Percentiles rank a stretch among this genome's conserved stretches.
phyloP scores from a whole-genome alignment of 2,329 filamentous ascomycete species.

The Neoscytalidium dimidiatum region DNA sequence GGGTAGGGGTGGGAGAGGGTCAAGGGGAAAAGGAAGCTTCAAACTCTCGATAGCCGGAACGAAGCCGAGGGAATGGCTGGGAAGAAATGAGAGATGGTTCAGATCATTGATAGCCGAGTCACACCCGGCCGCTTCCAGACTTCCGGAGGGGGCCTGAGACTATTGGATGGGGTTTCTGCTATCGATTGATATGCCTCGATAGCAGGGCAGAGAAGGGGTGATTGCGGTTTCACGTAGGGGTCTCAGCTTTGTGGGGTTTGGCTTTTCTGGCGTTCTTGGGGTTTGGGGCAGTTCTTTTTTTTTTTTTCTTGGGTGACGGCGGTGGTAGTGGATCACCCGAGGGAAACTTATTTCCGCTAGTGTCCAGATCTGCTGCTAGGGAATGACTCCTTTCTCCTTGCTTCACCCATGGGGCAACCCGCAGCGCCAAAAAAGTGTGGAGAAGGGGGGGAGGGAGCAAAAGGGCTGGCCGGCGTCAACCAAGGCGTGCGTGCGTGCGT shows the following conservation, averaged over 20 bases:
- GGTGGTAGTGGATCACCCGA: background rate
- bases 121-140: background rate
- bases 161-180: no score
- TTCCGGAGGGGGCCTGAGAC: no score
- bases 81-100: background rate
- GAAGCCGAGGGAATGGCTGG: background rate
- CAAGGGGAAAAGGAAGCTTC: background rate
- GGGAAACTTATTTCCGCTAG: conserved; percentile 7
- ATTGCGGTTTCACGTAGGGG: no score
- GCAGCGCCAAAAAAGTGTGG: conserved; percentile 11
- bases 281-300: background rate
- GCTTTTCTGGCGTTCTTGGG: no score
- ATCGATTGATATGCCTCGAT: no score
- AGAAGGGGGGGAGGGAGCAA: background rate
- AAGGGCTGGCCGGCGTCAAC: background rate
- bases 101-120: background rate
- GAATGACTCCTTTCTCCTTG: background rate
- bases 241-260: no score
- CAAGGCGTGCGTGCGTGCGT: background rate
- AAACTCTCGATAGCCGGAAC: background rate
- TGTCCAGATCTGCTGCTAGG: background rate
- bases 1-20: background rate
- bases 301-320: background rate
- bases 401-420: conserved; percentile 10
- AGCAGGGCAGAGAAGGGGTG: no score